phyloP scores from a whole-genome alignment of 768 basidiomycete species.

The Jaapia argillacea region DNA sequence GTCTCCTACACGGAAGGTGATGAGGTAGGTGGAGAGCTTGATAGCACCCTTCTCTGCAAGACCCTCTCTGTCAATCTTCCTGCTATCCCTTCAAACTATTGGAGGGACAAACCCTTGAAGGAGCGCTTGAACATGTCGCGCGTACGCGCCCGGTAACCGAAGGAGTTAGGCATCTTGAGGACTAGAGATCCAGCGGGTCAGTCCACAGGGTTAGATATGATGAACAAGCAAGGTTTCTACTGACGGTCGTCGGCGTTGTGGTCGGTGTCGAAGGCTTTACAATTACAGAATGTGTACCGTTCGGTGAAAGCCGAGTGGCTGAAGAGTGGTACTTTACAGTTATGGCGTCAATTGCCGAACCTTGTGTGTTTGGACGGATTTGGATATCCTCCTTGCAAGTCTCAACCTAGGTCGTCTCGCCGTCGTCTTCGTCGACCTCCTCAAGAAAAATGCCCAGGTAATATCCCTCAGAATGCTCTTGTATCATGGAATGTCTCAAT shows the following conservation, averaged over 20 bases:
- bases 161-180: slow-evolving; percentile 98
- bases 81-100: slow-evolving; percentile 5
- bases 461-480: slow-evolving; percentile 19
- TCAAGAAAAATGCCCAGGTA: slow-evolving; percentile 86
- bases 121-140: slow-evolving; percentile 99
- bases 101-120: slow-evolving; percentile 74
- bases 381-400: slow-evolving; percentile 13
- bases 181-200: too few relatives aligned
- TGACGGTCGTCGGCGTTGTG: slow-evolving; percentile 30
- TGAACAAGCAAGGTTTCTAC: slow-evolving; percentile 14
- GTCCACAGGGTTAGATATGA: neutral
- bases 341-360: slow-evolving; percentile 30
- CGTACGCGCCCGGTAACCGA: slow-evolving; percentile 99
- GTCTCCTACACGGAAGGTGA: slow-evolving; percentile 91
- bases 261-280: slow-evolving; percentile 39
- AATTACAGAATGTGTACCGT: slow-evolving; percentile 21
- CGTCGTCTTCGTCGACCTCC: slow-evolving; percentile 27
- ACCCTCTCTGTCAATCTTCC: slow-evolving; percentile 2
- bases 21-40: slow-evolving; percentile 87
- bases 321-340: slow-evolving; percentile 51
- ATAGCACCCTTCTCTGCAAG: slow-evolving; percentile 76
- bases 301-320: slow-evolving; percentile 61
- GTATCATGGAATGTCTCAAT: slow-evolving; percentile 23
- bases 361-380: slow-evolving; percentile 26
- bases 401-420: slow-evolving; percentile 12